Base-by-base conservation (phyloP, 768 basidiomycete species). In the Leucosporidium scottii region DNA sequence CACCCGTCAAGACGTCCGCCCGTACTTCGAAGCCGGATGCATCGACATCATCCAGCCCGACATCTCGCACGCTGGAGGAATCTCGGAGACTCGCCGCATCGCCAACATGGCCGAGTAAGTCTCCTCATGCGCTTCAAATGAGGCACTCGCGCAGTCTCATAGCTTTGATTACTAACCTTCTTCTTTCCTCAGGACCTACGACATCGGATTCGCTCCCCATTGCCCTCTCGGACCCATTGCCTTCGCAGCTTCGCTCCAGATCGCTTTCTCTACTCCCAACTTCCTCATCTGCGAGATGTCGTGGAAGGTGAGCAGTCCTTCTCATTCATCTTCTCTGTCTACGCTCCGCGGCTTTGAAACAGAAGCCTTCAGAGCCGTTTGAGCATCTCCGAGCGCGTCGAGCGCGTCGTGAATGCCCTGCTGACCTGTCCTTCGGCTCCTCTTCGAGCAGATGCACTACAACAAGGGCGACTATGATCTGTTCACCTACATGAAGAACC, bases 11-110 rank as follows among this genome's bases (percentile, higher is more conserved):
- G 86, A 88, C 69, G 85, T 85, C 72, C 81, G 86, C 2, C 85
- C 85, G 0, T 87, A 86, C 77, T 80, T 87, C 56, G 87, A 87
- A 71, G 78, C 80, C 51, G 80, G 86, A 20, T 84, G 83, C 7
- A 82, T 88, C 67, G 86, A 87, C 73, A 85, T 87, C 67, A 84
- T 84, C 0, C 87, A 88, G 75, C 86, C 86, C 21, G 87, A 87
- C 74, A 84, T 86, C 58, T 66, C 76, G 1, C 76, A 77, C 56
- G 62, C 71, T 15, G 75, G 62, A 64, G 81, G 78, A 30, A 87
- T 87, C 74, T 80, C 79, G 50, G 85, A 87, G 75, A 77, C 84
- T 8, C 81, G 83, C 53, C 81, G 84, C 53, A 84, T 87, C 27
- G 84, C 85, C 8, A 78, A 81, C 28, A 78, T 86, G 71, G 82